Conservation (phyloP, 2,329 filamentous ascomycete species). For the Pseudogymnoascus sp. region DNA sequence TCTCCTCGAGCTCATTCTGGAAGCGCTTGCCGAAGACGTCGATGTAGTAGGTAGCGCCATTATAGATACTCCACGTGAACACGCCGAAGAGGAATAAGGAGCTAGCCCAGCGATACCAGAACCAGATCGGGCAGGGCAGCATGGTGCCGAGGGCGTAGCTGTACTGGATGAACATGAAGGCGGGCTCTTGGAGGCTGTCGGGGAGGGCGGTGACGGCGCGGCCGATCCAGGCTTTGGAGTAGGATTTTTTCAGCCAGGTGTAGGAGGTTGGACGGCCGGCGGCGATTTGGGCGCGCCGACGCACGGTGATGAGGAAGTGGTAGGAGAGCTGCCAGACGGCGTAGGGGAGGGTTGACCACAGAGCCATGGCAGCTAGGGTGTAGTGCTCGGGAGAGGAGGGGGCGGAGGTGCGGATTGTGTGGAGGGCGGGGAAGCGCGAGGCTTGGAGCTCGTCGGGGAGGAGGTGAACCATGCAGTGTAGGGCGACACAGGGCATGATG, state of each 20-base stretch:
- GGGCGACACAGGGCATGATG: slow-evolving; percentile 92
- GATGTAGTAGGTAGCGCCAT: slow-evolving; percentile 95
- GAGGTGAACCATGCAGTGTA: slow-evolving; percentile 89
- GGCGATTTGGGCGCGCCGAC: slow-evolving; percentile 90
- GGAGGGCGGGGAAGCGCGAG: slow-evolving; percentile 74
- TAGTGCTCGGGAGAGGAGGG: slow-evolving; percentile 75
- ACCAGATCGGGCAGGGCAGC: slow-evolving; percentile 91
- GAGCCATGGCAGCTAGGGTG: slow-evolving; percentile 73
- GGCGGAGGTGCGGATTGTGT: slow-evolving; percentile 63
- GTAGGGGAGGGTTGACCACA: slow-evolving; percentile 92
- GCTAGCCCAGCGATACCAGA: slow-evolving; percentile 77
- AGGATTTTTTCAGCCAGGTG: slow-evolving; percentile 90
- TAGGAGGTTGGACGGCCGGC: slow-evolving; percentile 94
- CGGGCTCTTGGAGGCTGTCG: slow-evolving; percentile 67
- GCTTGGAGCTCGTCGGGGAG: slow-evolving; percentile 58
- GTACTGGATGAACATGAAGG: slow-evolving; percentile 97
- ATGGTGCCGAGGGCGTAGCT: slow-evolving; percentile 84
- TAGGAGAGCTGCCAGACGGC: slow-evolving; percentile 87
- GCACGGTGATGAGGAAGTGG: slow-evolving; percentile 91
- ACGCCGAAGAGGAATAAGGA: slow-evolving; percentile 68
- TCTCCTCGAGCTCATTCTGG: slow-evolving; percentile 86
- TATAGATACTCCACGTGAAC: slow-evolving; percentile 95
- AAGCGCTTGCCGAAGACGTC: slow-evolving; percentile 96
- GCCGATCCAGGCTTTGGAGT: slow-evolving; percentile 83
- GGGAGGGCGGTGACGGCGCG: slow-evolving; percentile 76